These are phyloP conservation scores for Phytophthora boehmeriae DNA, from an alignment of 352 stramenopile species.

Conservation along the genomic window DNA sequence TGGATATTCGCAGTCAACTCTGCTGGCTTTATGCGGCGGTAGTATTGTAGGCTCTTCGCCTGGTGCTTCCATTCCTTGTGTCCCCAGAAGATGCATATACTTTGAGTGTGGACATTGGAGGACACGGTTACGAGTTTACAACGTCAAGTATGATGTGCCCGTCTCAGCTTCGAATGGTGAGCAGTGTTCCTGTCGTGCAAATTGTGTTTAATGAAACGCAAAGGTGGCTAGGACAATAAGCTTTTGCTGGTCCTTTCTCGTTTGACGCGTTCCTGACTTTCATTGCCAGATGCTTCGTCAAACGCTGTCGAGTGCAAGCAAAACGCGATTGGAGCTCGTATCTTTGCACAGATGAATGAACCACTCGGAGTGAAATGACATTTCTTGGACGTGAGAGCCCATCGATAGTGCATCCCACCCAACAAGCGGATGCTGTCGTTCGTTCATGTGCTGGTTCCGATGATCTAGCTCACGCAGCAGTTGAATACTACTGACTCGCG, in stretches of 20 bases:
- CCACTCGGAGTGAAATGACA: conserved; percentile 12
- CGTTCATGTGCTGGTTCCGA: conserved; percentile 10
- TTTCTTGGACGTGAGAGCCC: conserved; percentile 11
- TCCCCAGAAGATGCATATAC: no score
- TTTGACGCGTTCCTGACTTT: neutral
- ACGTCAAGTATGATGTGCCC: no score
- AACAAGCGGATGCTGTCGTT: conserved; percentile 1
- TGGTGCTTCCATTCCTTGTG: no score
- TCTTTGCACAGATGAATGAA: conserved; percentile 2
- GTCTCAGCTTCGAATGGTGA: no score
- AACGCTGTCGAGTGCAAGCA: neutral
- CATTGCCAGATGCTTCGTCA: neutral
- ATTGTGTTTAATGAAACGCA: no score
- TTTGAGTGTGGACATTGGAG: no score
- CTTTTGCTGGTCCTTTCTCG: neutral
- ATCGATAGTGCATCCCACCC: conserved; percentile 5
- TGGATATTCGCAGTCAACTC: no score
- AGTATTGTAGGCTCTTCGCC: no score
- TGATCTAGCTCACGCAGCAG: conserved; percentile 11
- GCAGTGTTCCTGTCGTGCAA: no score
- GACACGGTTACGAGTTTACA: no score
- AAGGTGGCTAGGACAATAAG: no score
- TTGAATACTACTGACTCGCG: conserved; percentile 12
- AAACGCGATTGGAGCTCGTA: neutral
- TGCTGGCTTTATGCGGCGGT: no score